These are phyloP conservation scores for Lyophyllum semitale DNA, from an alignment of 768 basidiomycete genomes.

Conservation along the genomic window DNA sequence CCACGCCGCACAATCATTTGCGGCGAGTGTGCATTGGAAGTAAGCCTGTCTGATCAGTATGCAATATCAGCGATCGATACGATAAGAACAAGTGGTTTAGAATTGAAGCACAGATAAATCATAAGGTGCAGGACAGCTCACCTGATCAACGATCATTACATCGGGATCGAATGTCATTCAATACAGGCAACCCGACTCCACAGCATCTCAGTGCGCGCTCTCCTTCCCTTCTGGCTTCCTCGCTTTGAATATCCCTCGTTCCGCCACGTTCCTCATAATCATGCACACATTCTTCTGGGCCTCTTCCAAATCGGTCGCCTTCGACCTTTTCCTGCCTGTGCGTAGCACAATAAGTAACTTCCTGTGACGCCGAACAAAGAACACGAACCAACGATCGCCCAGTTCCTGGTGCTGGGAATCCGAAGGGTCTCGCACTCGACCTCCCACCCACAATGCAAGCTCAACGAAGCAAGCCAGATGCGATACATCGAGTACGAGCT, in stretches of 20 bases:
- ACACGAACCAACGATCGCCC: constrained; percentile 81
- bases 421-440: constrained; percentile 84
- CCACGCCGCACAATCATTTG: no score
- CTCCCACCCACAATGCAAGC: constrained; percentile 78
- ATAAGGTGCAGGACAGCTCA: no score
- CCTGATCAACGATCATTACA: no score
- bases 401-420: constrained; percentile 93
- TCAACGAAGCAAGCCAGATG: constrained; percentile 81
- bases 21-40: no score
- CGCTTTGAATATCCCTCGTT: constrained; percentile 72
- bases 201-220: constrained; percentile 9
- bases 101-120: no score
- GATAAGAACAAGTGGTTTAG: no score
- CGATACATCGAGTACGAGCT: constrained; percentile 84
- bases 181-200: no score
- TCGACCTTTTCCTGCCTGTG: constrained; percentile 28
- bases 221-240: constrained; percentile 72
- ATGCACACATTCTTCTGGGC: constrained; percentile 44
- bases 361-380: background rate
- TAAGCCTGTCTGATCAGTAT: no score
- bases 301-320: constrained; percentile 26
- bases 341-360: background rate
- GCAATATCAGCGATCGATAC: no score
- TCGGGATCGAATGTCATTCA: no score
- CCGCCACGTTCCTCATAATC: constrained; percentile 57